phyloP scores from a whole-genome alignment of 116 monocot species.

The Iris pallida region DNA sequence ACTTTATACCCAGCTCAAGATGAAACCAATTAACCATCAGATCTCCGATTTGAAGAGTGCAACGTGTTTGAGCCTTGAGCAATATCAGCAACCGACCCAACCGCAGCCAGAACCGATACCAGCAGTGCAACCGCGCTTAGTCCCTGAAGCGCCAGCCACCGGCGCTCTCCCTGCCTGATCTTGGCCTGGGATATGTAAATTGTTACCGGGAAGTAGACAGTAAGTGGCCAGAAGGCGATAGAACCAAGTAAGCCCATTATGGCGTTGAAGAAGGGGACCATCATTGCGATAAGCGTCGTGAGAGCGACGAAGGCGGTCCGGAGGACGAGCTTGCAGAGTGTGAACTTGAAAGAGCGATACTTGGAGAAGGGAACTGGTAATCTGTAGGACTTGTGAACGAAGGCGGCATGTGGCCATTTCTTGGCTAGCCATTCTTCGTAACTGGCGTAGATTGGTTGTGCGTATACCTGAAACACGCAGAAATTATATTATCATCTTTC shows the following conservation, averaged over 20 bases:
- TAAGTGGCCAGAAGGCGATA: conserved; percentile 50
- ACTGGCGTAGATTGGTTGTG: conserved; percentile 49
- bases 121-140: conserved; percentile 26
- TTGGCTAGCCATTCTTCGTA: conserved; percentile 34
- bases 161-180: conserved; percentile 15
- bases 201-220: conserved; percentile 48
- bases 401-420: conserved; percentile 35
- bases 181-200: conserved; percentile 40
- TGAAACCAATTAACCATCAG: background rate
- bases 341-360: conserved; percentile 21
- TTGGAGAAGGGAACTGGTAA: conserved; percentile 21
- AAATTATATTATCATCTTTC: too few species aligned
- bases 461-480: conserved; percentile 32
- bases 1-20: too few species aligned
- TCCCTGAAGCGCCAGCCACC: conserved; percentile 24
- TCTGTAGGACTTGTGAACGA: conserved; percentile 33
- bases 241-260: conserved; percentile 49
- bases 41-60: conserved; percentile 10
- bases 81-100: conserved; percentile 39
- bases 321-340: conserved; percentile 43
- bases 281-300: conserved; percentile 37
- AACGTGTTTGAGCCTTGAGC: conserved; percentile 14
- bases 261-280: conserved; percentile 59
- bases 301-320: conserved; percentile 35
- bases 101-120: conserved; percentile 30